Conservation (phyloP, 192 early-diverging fungal genomes). For the Hyaloraphidium curvatum region DNA sequence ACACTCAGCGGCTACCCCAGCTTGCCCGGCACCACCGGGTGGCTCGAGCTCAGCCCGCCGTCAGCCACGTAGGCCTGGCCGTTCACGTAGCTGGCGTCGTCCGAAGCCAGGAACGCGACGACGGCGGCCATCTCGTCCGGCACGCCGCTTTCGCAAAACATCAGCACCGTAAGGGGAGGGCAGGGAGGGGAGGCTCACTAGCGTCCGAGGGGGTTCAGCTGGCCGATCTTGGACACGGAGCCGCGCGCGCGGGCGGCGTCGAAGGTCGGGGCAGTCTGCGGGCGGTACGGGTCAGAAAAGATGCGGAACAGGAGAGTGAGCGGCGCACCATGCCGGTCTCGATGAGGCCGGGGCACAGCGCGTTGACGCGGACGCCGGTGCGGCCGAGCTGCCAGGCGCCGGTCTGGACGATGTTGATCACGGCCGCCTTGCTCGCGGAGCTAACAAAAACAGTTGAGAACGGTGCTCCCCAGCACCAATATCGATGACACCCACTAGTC, state of each 20-base stretch:
- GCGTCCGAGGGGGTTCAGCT: constrained; percentile 20
- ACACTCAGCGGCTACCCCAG: too few species aligned
- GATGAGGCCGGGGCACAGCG: constrained; percentile 23
- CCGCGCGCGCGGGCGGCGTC: constrained; percentile 22
- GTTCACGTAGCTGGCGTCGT: constrained; percentile 28
- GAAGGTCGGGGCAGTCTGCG: constrained; percentile 19
- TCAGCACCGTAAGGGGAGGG: neutral
- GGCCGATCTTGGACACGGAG: constrained; percentile 21
- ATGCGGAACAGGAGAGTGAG: neutral
- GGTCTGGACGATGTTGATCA: constrained; percentile 23
- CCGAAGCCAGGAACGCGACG: constrained; percentile 23
- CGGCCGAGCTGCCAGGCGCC: constrained; percentile 17
- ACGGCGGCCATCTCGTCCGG: constrained; percentile 19
- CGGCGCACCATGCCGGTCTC: constrained; percentile 13
- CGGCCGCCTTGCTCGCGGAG: constrained; percentile 12
- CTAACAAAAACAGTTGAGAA: too few species aligned
- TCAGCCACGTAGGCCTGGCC: constrained; percentile 25
- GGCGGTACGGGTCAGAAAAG: neutral
- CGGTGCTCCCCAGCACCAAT: too few species aligned
- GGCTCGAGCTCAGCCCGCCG: constrained; percentile 17
- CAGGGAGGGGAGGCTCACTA: constrained; percentile 4
- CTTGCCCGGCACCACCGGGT: too few species aligned
- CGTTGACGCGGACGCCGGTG: constrained; percentile 26
- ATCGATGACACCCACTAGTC: constrained; percentile 34
- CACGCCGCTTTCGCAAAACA: neutral